A percentile compares a stretch with the other conserved stretches of the same genome.
Conservation (phyloP, 1,139 yeast species). For the Nakaseomyces uthaithaninus region DNA sequence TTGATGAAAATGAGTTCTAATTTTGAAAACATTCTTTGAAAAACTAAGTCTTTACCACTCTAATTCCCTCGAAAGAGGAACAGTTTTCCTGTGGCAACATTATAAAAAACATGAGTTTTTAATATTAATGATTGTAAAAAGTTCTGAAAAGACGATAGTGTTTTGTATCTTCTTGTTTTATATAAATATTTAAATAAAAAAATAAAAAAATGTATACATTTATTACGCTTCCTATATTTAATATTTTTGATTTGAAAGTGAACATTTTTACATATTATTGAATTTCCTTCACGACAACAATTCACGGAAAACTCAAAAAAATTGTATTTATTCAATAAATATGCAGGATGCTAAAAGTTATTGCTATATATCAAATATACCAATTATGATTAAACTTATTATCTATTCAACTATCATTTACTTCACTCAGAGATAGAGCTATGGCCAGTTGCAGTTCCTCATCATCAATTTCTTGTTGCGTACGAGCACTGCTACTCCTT, state of each 20-base stretch:
- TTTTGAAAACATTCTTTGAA: slow-evolving; percentile 2
- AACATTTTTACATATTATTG: too few species aligned
- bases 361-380: not conserved
- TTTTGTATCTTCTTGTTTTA: not conserved
- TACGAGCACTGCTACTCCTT: not conserved
- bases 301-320: too few species aligned
- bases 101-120: not conserved
- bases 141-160: not conserved
- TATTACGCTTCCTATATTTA: too few species aligned
- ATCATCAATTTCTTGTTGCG: slow-evolving; percentile 15
- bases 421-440: slow-evolving; percentile 31
- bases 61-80: not conserved
- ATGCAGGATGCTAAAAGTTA: too few species aligned
- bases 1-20: slow-evolving; percentile 22
- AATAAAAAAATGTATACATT: too few species aligned
- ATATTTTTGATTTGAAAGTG: too few species aligned
- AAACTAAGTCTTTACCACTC: not conserved
- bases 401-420: slow-evolving; percentile 7
- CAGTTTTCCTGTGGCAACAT: not conserved
- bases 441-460: slow-evolving; percentile 29
- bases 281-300: too few species aligned
- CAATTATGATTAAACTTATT: not conserved
- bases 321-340: too few species aligned
- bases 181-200: not conserved
- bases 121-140: not conserved